Conservation (phyloP, 805 yeast genomes). For the Lipomyces kockii region DNA sequence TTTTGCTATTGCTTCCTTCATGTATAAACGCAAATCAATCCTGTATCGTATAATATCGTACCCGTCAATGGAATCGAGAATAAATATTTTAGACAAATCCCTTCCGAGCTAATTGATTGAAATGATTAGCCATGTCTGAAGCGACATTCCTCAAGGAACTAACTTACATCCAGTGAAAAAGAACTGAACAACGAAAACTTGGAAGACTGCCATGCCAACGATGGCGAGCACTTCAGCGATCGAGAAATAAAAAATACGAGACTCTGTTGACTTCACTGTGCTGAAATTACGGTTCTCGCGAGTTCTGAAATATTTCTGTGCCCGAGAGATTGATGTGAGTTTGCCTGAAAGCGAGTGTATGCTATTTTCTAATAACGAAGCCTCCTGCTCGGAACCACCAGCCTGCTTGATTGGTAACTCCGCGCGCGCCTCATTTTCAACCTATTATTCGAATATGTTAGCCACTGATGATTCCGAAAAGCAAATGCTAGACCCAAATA, state of each 20-base stretch:
- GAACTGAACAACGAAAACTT: conserved; percentile 80
- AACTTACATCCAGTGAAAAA: conserved; percentile 59
- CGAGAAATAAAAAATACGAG: conserved; percentile 77
- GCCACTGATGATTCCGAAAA: background rate
- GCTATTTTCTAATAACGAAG: conserved; percentile 33
- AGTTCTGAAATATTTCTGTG: conserved; percentile 78
- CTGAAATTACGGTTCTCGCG: conserved; percentile 91
- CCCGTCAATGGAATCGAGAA: background rate
- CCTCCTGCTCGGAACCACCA: conserved; percentile 25
- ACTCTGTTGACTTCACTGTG: conserved; percentile 79
- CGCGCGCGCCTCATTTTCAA: conserved; percentile 58
- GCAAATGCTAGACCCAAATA: background rate
- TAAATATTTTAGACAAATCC: conserved; percentile 31
- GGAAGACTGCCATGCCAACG: conserved; percentile 76
- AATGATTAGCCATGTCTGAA: background rate
- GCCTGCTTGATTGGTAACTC: conserved; percentile 54
- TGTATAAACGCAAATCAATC: background rate
- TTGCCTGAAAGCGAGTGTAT: conserved; percentile 46
- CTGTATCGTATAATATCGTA: conserved; percentile 1
- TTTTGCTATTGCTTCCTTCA: background rate
- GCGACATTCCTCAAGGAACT: background rate
- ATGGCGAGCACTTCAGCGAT: conserved; percentile 70
- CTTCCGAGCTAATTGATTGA: conserved; percentile 33
- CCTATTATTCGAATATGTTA: conserved; percentile 12
- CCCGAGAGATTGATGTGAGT: conserved; percentile 42